A percentile compares a stretch with the other conserved stretches of the same genome.
These are phyloP conservation scores for Yarrowia divulgata DNA, from an alignment of 805 yeast genomes.

Conservation along the genomic window DNA sequence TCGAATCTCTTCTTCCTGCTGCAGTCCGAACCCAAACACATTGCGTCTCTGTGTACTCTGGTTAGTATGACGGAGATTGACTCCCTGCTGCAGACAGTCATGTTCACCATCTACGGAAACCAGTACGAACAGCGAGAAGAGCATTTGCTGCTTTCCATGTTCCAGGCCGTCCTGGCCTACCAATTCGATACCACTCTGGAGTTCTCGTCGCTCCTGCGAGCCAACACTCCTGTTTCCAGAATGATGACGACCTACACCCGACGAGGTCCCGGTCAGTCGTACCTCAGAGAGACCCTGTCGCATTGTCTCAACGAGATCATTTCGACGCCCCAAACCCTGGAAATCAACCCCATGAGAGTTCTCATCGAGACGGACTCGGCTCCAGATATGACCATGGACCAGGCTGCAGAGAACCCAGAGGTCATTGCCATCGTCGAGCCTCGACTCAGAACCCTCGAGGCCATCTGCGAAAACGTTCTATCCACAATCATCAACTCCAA, in stretches of 20 bases:
- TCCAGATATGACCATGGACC: constrained; percentile 47
- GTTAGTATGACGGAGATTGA: constrained; percentile 52
- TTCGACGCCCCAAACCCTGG: constrained; percentile 47
- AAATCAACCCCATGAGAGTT: constrained; percentile 50
- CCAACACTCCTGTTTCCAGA: constrained; percentile 53
- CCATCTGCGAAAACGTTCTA: constrained; percentile 48
- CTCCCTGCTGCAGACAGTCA: constrained; percentile 52
- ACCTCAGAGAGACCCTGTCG: constrained; percentile 49
- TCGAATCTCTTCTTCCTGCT: constrained; percentile 52
- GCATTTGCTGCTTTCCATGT: constrained; percentile 51
- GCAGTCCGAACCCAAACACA: constrained; percentile 52
- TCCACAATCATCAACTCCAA: constrained; percentile 65
- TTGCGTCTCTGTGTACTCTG: constrained; percentile 49
- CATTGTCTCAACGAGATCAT: constrained; percentile 47
- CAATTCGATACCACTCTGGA: constrained; percentile 52
- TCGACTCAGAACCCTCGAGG: constrained; percentile 6
- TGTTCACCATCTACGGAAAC: constrained; percentile 54
- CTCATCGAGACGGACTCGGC: constrained; percentile 45
- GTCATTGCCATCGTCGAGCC: constrained; percentile 46
- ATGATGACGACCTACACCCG: constrained; percentile 54
- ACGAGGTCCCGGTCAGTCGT: constrained; percentile 53
- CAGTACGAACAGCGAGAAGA: constrained; percentile 55
- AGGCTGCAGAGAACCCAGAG: constrained; percentile 47
- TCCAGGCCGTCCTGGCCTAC: constrained; percentile 51
- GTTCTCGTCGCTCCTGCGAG: constrained; percentile 50